These are phyloP conservation scores for Dendrocalamus sinicus DNA, from an alignment of 176 grass and related monocot species.

Conservation along the genomic window DNA sequence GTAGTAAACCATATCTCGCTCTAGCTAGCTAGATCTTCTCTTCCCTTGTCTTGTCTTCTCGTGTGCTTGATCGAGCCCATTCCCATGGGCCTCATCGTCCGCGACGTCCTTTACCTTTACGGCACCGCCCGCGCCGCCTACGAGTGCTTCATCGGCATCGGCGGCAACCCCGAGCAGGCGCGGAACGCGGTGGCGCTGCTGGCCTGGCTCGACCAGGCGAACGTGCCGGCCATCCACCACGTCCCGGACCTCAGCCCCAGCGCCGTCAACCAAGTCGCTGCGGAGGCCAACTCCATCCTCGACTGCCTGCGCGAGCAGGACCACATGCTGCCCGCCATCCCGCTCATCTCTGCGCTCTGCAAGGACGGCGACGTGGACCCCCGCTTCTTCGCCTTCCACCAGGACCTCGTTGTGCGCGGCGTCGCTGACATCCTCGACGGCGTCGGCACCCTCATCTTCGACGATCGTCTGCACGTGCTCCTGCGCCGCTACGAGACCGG, in stretches of 20 bases:
- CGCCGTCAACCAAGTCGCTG: neutral
- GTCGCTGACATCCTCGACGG: slow-evolving; percentile 46
- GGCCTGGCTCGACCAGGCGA: slow-evolving; percentile 54
- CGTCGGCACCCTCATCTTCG: slow-evolving; percentile 54
- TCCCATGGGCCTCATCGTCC: slow-evolving; percentile 37
- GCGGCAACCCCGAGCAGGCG: slow-evolving; percentile 25
- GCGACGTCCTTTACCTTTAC: slow-evolving; percentile 59
- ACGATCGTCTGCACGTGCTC: slow-evolving; percentile 41
- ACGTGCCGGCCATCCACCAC: slow-evolving; percentile 20
- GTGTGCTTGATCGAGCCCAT: neutral
- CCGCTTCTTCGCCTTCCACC: slow-evolving; percentile 56
- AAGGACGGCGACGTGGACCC: slow-evolving; percentile 26
- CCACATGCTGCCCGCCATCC: slow-evolving; percentile 29
- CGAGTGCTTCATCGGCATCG: slow-evolving; percentile 35
- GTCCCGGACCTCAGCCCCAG: neutral
- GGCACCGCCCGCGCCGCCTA: slow-evolving; percentile 39
- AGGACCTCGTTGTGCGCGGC: slow-evolving; percentile 41
- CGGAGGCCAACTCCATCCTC: slow-evolving; percentile 52
- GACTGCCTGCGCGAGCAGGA: slow-evolving; percentile 39
- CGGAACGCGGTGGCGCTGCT: slow-evolving; percentile 60
- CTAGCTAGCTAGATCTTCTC: neutral
- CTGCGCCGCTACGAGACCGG: slow-evolving; percentile 33
- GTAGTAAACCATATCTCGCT: neutral
- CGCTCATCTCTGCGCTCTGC: slow-evolving; percentile 43
- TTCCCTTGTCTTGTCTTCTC: too few relatives aligned